phyloP scores from a whole-genome alignment of 2,329 filamentous ascomycete genomes.

The Penicillium sp. region DNA sequence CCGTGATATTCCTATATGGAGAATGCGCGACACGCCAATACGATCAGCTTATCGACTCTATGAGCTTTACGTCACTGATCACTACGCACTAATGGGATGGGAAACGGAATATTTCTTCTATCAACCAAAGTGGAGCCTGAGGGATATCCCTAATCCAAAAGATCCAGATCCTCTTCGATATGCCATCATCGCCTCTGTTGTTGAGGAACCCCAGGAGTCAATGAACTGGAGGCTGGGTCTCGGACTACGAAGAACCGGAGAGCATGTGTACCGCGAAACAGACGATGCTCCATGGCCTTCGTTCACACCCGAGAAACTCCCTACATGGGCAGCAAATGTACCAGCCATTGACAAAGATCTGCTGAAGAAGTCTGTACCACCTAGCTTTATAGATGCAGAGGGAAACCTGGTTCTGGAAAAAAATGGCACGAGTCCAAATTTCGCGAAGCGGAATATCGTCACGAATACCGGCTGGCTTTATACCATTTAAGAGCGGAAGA shows the following conservation, averaged over 20 bases:
- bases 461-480: constrained; percentile 29
- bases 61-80: constrained; percentile 20
- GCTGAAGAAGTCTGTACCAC: constrained; percentile 11
- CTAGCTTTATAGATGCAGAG: constrained; percentile 9
- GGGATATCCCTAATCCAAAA: constrained; percentile 24
- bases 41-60: constrained; percentile 32
- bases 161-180: constrained; percentile 31
- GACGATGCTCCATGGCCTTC: constrained; percentile 23
- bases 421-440: constrained; percentile 18
- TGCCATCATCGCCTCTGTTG: constrained; percentile 27
- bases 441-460: constrained; percentile 26
- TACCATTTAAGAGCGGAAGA: constrained; percentile 25
- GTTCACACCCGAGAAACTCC: constrained; percentile 20
- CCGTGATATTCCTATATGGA: constrained; percentile 27
- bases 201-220: constrained; percentile 23
- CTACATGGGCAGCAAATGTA: constrained; percentile 21
- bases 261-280: constrained; percentile 27
- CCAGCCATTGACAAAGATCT: constrained; percentile 12
- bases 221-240: constrained; percentile 30
- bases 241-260: constrained; percentile 22
- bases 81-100: constrained; percentile 21
- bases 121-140: constrained; percentile 20
- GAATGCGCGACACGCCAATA: constrained; percentile 28
- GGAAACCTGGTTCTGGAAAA: constrained; percentile 24
- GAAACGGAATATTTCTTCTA: constrained; percentile 29